Conservation (phyloP, 108 stramenopile species). For the Parmales sp. region DNA sequence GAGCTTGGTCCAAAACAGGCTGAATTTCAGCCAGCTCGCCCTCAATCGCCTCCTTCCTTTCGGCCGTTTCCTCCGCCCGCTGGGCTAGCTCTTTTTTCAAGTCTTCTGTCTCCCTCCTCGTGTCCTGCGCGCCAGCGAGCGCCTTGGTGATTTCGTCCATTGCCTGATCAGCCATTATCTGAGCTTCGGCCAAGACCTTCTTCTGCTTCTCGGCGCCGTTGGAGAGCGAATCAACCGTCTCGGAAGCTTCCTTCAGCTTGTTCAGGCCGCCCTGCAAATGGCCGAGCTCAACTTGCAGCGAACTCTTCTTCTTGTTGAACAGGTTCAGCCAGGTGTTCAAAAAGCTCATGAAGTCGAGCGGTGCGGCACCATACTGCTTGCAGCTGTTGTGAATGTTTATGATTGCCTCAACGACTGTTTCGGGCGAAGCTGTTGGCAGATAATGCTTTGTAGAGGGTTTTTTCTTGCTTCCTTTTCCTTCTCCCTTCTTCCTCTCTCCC, state of each 20-base stretch:
- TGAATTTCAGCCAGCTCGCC: slow-evolving; percentile 37
- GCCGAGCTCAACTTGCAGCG: slow-evolving; percentile 19
- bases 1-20: slow-evolving; percentile 44
- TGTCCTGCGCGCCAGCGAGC: slow-evolving; percentile 30
- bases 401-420: slow-evolving; percentile 19
- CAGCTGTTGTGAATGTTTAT: slow-evolving; percentile 34
- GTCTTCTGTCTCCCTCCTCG: slow-evolving; percentile 32
- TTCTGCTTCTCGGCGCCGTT: slow-evolving; percentile 32
- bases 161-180: slow-evolving; percentile 39
- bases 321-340: slow-evolving; percentile 20
- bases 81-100: slow-evolving; percentile 26
- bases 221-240: slow-evolving; percentile 37
- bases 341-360: slow-evolving; percentile 36
- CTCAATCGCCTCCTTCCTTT: slow-evolving; percentile 40
- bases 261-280: slow-evolving; percentile 38
- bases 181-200: slow-evolving; percentile 32
- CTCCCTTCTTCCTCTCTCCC: slow-evolving; percentile 14
- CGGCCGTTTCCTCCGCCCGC: slow-evolving; percentile 32
- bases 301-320: slow-evolving; percentile 4
- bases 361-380: slow-evolving; percentile 20
- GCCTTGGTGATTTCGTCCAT: slow-evolving; percentile 56
- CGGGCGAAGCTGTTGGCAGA: neutral
- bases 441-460: no score
- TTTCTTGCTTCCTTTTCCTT: neutral
- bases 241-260: slow-evolving; percentile 41